phyloP scores from a whole-genome alignment of 306 rosid species.

The Pyrus pyrifolia region DNA sequence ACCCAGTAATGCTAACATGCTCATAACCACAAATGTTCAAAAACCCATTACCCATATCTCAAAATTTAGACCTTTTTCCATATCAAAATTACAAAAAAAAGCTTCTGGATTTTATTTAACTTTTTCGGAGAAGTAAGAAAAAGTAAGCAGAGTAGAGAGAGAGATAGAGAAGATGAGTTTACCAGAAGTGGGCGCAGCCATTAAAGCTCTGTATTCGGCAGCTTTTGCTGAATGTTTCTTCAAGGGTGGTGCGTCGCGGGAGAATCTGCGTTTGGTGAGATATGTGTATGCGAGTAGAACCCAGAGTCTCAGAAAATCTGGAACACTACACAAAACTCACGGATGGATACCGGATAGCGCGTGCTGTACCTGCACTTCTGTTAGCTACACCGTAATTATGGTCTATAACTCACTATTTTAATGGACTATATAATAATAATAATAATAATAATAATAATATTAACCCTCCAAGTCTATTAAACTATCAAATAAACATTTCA shows the following conservation, averaged over 20 bases:
- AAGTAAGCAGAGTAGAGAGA: neutral
- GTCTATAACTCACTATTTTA: no score
- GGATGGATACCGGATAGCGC: neutral
- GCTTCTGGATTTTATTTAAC: neutral
- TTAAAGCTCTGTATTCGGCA: neutral
- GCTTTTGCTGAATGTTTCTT: neutral
- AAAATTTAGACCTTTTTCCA: neutral
- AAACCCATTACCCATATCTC: neutral
- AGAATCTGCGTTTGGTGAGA: neutral
- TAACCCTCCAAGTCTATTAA: no score
- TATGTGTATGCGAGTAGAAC: neutral
- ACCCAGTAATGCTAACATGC: neutral
- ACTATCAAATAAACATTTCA: no score
- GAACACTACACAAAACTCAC: neutral
- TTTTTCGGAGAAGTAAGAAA: no score
- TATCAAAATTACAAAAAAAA: neutral
- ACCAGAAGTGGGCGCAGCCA: conserved; percentile 3
- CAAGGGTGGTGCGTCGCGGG: neutral
- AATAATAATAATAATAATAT: no score
- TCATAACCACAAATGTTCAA: neutral
- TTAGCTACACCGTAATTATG: neutral
- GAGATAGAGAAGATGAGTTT: neutral
- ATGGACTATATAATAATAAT: no score
- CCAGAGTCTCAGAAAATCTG: neutral
- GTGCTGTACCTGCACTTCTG: neutral